Percentiles rank a stretch among this genome's conserved stretches.
These are phyloP conservation scores for Phialophora chinensis DNA, from an alignment of 2,329 filamentous ascomycete genomes.

Conservation along the genomic window DNA sequence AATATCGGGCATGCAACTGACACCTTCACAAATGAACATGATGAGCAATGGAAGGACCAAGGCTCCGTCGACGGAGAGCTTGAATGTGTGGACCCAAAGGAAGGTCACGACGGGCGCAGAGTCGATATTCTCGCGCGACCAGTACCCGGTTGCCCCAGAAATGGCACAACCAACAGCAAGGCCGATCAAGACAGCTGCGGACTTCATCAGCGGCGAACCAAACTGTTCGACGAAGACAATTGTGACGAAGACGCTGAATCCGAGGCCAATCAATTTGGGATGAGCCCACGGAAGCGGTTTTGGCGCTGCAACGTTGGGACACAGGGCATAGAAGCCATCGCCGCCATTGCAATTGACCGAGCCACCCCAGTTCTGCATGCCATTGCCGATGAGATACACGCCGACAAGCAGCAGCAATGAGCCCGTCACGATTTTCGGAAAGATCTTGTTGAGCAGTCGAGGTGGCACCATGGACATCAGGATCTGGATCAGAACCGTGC, in stretches of 20 bases:
- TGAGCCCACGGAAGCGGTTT: slow-evolving; percentile 78
- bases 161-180: slow-evolving; percentile 79
- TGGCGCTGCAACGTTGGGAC: slow-evolving; percentile 71
- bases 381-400: slow-evolving; percentile 71
- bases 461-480: slow-evolving; percentile 76
- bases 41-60: slow-evolving; percentile 74
- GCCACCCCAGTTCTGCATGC: slow-evolving; percentile 79
- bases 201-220: slow-evolving; percentile 84
- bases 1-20: slow-evolving; percentile 80
- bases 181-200: slow-evolving; percentile 75
- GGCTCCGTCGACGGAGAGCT: slow-evolving; percentile 72
- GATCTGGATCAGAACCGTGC: slow-evolving; percentile 73
- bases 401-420: slow-evolving; percentile 75
- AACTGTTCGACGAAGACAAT: slow-evolving; percentile 83
- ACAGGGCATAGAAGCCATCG: slow-evolving; percentile 69
- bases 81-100: slow-evolving; percentile 80
- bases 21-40: slow-evolving; percentile 74
- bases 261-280: slow-evolving; percentile 77
- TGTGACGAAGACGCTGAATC: slow-evolving; percentile 78
- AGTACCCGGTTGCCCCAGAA: slow-evolving; percentile 77
- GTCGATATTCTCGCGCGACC: slow-evolving; percentile 73
- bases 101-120: slow-evolving; percentile 74
- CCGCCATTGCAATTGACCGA: slow-evolving; percentile 53
- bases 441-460: slow-evolving; percentile 70
- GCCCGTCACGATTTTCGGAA: slow-evolving; percentile 79